Conservation (phyloP, 352 stramenopile species). For the Globisporangium iwayamae region DNA sequence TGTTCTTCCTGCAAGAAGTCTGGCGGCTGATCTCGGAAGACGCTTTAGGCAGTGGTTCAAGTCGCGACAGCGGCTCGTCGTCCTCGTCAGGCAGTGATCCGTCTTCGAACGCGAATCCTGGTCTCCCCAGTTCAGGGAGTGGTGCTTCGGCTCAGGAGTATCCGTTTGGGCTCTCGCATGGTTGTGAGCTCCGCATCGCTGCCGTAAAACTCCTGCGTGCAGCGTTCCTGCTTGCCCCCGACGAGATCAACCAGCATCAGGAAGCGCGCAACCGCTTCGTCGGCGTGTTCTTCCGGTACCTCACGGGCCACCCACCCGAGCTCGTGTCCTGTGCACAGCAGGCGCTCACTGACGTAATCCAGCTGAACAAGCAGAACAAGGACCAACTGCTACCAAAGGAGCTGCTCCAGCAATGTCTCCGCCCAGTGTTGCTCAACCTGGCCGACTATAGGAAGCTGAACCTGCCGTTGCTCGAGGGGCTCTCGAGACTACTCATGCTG, state of each 20-base stretch:
- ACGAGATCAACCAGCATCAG: constrained; percentile 84
- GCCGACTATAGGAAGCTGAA: constrained; percentile 97
- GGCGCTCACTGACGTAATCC: constrained; percentile 75
- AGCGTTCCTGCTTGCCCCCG: constrained; percentile 75
- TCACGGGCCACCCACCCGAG: constrained; percentile 81
- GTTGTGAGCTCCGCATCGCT: constrained; percentile 80
- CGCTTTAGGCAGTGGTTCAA: constrained; percentile 21
- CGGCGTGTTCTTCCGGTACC: constrained; percentile 89
- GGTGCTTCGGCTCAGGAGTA: constrained; percentile 77
- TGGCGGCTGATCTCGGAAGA: constrained; percentile 85
- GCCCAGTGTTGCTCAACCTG: constrained; percentile 95
- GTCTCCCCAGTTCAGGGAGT: constrained; percentile 20
- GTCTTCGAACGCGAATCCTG: constrained; percentile 9
- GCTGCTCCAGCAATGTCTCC: constrained; percentile 94
- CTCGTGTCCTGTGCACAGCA: constrained; percentile 80
- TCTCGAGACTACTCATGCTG: constrained; percentile 91
- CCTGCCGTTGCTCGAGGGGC: constrained; percentile 90
- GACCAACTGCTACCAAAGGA: constrained; percentile 92
- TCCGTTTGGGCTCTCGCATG: constrained; percentile 80
- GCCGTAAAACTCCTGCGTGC: constrained; percentile 86
- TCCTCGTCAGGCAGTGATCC: constrained; percentile 22
- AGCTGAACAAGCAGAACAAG: constrained; percentile 86
- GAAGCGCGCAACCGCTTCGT: constrained; percentile 85
- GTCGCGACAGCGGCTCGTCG: constrained; percentile 17
- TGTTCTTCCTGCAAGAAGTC: constrained; percentile 83